These are phyloP conservation scores for Corniculantispora saksenae DNA, from an alignment of 2,329 filamentous ascomycete species.

Conservation along the genomic window DNA sequence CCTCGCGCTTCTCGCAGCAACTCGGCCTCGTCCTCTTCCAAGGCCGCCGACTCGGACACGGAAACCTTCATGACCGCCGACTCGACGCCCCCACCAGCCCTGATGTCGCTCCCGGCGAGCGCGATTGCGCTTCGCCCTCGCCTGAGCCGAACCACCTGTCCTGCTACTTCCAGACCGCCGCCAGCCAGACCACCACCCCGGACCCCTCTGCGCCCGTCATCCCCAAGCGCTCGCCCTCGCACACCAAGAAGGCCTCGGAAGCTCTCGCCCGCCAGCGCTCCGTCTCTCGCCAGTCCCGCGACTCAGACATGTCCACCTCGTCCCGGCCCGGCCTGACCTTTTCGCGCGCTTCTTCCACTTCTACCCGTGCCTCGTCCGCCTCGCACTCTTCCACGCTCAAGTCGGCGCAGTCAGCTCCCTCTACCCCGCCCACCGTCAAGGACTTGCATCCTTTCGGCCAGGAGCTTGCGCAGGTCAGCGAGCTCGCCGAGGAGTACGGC, in stretches of 20 bases:
- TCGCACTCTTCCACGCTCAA: constrained; percentile 42
- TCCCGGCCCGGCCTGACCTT: constrained; percentile 59
- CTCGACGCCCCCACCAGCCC: constrained; percentile 69
- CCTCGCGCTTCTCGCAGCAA: constrained; percentile 51
- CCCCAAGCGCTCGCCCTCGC: constrained; percentile 77
- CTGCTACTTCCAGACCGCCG: constrained; percentile 62
- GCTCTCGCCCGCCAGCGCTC: constrained; percentile 68
- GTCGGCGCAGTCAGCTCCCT: constrained; percentile 28
- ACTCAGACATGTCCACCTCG: constrained; percentile 54
- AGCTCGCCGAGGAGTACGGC: constrained; percentile 86
- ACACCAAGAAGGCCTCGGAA: constrained; percentile 86
- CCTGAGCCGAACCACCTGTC: constrained; percentile 67
- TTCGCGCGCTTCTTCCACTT: constrained; percentile 59
- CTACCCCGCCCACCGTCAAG: constrained; percentile 27
- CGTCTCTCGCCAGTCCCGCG: constrained; percentile 58
- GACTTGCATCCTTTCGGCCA: constrained; percentile 76
- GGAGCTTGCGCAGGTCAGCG: constrained; percentile 88
- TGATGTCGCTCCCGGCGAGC: constrained; percentile 59
- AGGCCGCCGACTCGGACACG: constrained; percentile 74
- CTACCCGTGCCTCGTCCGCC: constrained; percentile 52
- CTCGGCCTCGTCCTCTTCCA: constrained; percentile 44
- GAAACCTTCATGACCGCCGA: constrained; percentile 42
- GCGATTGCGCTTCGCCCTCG: constrained; percentile 55
- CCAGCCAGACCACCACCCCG: constrained; percentile 41
- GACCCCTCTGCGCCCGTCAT: constrained; percentile 62